Evolutionary conservation across 768 basidiomycete genomes (phyloP).

Genomic region (Mrakia frigida): DNA sequence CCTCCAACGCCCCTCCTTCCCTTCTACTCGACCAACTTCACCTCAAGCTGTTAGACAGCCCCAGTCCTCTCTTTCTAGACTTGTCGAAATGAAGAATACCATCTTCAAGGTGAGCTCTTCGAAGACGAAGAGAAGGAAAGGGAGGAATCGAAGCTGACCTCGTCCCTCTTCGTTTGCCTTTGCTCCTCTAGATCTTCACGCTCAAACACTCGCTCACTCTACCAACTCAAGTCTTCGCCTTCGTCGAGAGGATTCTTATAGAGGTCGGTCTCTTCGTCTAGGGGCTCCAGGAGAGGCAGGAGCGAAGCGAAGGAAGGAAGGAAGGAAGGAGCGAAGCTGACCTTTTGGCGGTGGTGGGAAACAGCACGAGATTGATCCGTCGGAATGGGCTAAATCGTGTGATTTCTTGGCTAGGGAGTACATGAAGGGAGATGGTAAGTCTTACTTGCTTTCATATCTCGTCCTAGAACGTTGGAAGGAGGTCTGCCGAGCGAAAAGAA

Average conservation of each 20-base stretch:
- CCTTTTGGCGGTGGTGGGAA: neutral
- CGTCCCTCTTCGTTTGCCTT: neutral
- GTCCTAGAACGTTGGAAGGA: neutral
- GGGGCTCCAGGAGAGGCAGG: neutral
- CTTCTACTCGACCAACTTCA: neutral
- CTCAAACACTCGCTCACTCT: slow-evolving; percentile 83
- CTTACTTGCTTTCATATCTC: neutral
- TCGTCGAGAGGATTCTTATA: slow-evolving; percentile 66
- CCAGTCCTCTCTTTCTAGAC: neutral
- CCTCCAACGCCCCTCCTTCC: neutral
- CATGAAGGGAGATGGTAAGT: slow-evolving; percentile 77
- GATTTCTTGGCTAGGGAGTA: slow-evolving; percentile 80
- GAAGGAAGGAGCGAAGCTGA: neutral
- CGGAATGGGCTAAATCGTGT: slow-evolving; percentile 66
- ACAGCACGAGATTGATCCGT: slow-evolving; percentile 61
- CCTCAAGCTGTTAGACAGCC: neutral
- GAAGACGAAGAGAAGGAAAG: neutral
- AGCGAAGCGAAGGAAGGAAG: neutral
- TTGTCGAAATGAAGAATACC: slow-evolving; percentile 27
- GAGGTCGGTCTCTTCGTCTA: slow-evolving; percentile 21
- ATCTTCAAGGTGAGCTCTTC: slow-evolving; percentile 28
- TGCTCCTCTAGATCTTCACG: slow-evolving; percentile 49
- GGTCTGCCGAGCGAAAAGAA: neutral
- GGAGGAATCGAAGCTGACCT: neutral
- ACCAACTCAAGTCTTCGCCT: slow-evolving; percentile 67